These are phyloP conservation scores for Fusarium sp. DNA, from an alignment of 2,329 filamentous ascomycete species.

Conservation along the genomic window DNA sequence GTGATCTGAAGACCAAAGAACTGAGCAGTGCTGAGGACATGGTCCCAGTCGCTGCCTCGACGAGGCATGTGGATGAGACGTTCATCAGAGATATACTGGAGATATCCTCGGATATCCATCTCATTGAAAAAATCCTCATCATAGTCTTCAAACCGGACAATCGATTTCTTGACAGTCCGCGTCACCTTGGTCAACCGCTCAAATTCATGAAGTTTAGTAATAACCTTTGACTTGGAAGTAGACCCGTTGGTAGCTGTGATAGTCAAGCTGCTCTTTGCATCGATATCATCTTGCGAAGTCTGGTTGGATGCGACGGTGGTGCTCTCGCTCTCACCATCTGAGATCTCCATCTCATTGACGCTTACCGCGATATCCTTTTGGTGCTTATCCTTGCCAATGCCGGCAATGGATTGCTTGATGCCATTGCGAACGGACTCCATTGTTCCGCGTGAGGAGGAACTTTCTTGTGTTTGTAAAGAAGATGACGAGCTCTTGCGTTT, in stretches of 20 bases:
- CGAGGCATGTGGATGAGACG: conserved; percentile 56
- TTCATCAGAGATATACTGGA: conserved; percentile 53
- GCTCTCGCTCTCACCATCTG: conserved; percentile 29
- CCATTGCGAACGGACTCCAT: conserved; percentile 32
- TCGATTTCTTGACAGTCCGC: conserved; percentile 28
- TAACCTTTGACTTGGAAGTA: background rate
- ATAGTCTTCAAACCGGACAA: conserved; percentile 37
- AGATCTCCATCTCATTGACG: conserved; percentile 9
- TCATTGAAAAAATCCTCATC: conserved; percentile 36
- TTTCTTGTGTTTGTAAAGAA: conserved; percentile 20
- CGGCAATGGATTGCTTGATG: conserved; percentile 21
- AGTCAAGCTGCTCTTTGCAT: conserved; percentile 3
- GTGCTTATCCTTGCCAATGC: conserved; percentile 19
- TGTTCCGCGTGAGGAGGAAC: conserved; percentile 12
- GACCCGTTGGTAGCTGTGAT: background rate
- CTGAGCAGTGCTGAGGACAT: conserved; percentile 54
- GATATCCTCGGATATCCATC: conserved; percentile 45
- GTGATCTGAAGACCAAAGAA: conserved; percentile 56
- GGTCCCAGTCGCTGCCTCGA: conserved; percentile 55
- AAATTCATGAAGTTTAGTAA: conserved; percentile 17
- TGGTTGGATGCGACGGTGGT: conserved; percentile 25
- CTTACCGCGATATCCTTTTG: conserved; percentile 4
- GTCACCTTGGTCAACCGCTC: conserved; percentile 30
- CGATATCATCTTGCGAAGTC: conserved; percentile 5
- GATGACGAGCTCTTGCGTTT: conserved; percentile 37